Conservation (phyloP, 805 yeast genomes). For the Candida insectorum region DNA sequence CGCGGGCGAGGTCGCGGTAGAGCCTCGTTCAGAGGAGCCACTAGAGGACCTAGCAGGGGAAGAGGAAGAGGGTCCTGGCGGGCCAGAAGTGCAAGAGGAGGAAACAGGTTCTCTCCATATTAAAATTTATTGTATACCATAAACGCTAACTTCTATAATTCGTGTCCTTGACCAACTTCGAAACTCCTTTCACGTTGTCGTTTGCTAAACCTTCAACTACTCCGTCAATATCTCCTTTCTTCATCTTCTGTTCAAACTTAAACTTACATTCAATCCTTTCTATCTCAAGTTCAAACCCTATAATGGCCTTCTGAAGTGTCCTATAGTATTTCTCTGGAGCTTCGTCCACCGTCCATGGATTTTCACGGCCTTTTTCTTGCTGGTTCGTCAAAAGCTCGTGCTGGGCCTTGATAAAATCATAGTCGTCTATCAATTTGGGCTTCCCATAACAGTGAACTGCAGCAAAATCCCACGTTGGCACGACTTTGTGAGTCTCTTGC, state of each 20-base stretch:
- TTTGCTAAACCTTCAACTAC: conserved; percentile 44
- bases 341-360: conserved; percentile 54
- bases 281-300: conserved; percentile 55
- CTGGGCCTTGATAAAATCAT: conserved; percentile 44
- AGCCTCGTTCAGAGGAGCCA: conserved; percentile 2
- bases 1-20: conserved; percentile 15
- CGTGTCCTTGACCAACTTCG: conserved; percentile 20
- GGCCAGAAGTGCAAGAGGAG: conserved; percentile 19
- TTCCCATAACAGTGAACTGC: conserved; percentile 55
- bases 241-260: conserved; percentile 55
- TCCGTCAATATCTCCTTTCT: conserved; percentile 46
- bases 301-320: conserved; percentile 45
- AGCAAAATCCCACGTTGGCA: conserved; percentile 71
- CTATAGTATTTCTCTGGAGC: conserved; percentile 51
- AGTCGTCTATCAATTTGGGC: conserved; percentile 42
- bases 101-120: conserved; percentile 19
- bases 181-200: conserved; percentile 29
- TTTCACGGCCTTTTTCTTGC: conserved; percentile 41
- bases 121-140: conserved; percentile 1
- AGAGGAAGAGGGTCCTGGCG: conserved; percentile 10
- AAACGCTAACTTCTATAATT: conserved; percentile 17
- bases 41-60: conserved; percentile 13
- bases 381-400: conserved; percentile 43
- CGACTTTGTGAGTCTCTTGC: conserved; percentile 53
- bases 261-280: conserved; percentile 46